Percentiles rank a stretch among this genome's conserved stretches.
These are phyloP conservation scores for Forsythia viridissima DNA, from an alignment of 257 asterid genomes.

Conservation along the genomic window DNA sequence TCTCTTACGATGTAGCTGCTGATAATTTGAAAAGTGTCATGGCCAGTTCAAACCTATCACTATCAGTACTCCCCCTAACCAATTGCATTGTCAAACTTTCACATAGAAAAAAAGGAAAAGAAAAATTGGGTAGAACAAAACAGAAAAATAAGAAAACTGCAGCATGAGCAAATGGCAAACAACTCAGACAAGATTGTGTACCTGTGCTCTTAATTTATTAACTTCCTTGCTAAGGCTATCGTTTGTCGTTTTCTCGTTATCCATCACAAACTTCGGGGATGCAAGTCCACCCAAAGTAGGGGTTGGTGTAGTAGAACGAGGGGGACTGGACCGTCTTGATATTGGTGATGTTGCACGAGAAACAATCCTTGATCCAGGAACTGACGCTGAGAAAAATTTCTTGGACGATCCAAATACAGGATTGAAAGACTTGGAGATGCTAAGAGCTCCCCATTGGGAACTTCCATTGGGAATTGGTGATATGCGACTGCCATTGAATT, in stretches of 20 bases:
- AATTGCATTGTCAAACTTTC: slow-evolving; percentile 8
- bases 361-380: slow-evolving; percentile 90
- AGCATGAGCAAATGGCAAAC: slow-evolving; percentile 12
- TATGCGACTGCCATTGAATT: slow-evolving; percentile 75
- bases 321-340: slow-evolving; percentile 81
- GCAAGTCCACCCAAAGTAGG: slow-evolving; percentile 86
- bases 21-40: slow-evolving; percentile 22
- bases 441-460: slow-evolving; percentile 67
- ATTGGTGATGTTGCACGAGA: slow-evolving; percentile 95
- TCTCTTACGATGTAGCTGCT: not conserved
- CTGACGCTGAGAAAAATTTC: slow-evolving; percentile 83
- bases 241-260: slow-evolving; percentile 52
- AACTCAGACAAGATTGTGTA: slow-evolving; percentile 25
- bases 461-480: slow-evolving; percentile 78
- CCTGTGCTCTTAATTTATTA: slow-evolving; percentile 75
- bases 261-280: slow-evolving; percentile 58
- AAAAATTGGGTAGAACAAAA: slow-evolving; percentile 1
- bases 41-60: slow-evolving; percentile 13
- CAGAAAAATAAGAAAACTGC: slow-evolving; percentile 9
- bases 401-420: slow-evolving; percentile 83
- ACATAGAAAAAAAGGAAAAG: not conserved
- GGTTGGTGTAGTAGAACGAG: slow-evolving; percentile 91
- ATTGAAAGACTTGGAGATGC: slow-evolving; percentile 66
- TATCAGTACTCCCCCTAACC: slow-evolving; percentile 12
- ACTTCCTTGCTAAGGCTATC: slow-evolving; percentile 73